Base-by-base conservation (phyloP, 805 yeast genomes). In the Jamesozyma hellenica region DNA sequence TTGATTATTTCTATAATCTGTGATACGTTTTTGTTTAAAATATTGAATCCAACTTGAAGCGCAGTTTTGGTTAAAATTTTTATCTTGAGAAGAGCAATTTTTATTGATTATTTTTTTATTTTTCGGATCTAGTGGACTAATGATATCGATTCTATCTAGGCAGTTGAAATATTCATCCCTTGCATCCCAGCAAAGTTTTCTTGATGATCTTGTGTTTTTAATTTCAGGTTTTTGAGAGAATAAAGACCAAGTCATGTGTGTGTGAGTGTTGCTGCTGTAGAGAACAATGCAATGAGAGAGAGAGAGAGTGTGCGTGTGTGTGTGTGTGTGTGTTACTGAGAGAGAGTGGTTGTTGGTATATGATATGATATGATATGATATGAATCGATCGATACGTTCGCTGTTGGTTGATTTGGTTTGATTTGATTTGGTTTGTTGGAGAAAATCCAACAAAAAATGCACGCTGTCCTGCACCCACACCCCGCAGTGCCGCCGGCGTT, bases 121-220 rank as follows among this genome's bases (percentile, higher is more conserved):
- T 38, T 67, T 66, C 9, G 74, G 70, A 44, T 77, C 84, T 14
- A 35, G 27, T 2, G 45, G 33, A 58, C 83, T 82, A 8, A 73
- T 75, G 39, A 90, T 78, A 14, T 72, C 64, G 51, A 81, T 71
- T 35, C 63, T 67, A 48, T 82, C 84, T 36, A 90, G 67, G 58
- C 98, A 90, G 8, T 63, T 70, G 52, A 85, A 85, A 56, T 73
- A 87, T 31, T 52, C 51, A 53, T 90, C 98, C 43, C 98, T 73
- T 7, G 90, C 69, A 37, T 79, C 90, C 97, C 97, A 92, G 65
- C 98, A 90, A 43, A 68, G 66, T 54, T 75, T 71, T 48, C 97
- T 74, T 48, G 78, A 75, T 21, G 74, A 63, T 52, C 88, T 76
- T 55, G 75, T 75, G 32, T 46, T 48, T n/a, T 49, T 38, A 30